Base-by-base conservation (phyloP, 176 grass and related monocot species). In the Pontederia crassipes region DNA sequence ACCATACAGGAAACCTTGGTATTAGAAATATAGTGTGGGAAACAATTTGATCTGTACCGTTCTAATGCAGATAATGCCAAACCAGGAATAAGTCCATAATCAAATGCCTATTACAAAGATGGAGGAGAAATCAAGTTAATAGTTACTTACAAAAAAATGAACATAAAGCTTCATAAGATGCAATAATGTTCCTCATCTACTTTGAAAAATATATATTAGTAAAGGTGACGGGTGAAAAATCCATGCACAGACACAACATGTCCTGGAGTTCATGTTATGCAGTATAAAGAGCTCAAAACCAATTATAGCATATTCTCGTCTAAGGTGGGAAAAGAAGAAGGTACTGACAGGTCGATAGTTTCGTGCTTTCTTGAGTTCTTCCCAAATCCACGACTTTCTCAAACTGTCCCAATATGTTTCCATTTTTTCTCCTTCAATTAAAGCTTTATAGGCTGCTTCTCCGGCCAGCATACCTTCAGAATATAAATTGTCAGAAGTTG, bases 361-460 rank as follows among this genome's bases (percentile, higher is more conserved):
- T 65, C 92, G 77, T 74, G 85, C 81, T 82, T 49, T 85, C 49
- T 91, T 82, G 29, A 97, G 87, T 74, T 97, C 92, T 64, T 97
- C 87, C 87, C 84, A 97, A 72, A 97, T 85, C 92, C 92, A 91
- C 32, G 92, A 97, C 59, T 81, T 91, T 67, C 85, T 91, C 71
- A 97, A 57, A 80, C 85, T 85, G 55, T 97, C 79, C 78, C 78
- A 88, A 53, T 97, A 97, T 48, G 78, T 26, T 74, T 97, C 87
- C 87, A 97, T 91, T 9, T 83, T 75, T 72, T 78, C 72, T 80
- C 92, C 92, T 77, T 88, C 83, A 78, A 71, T 48, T 17, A 97
- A 59, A 69, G 57, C 9, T 50, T 85, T 84, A 80, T 85, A 97
- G 72, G 83, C 75, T 66, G 87, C 70, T 80, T 91, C 87, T 1